Evolutionary conservation across 2,329 filamentous ascomycete genomes (phyloP), one percentile per base, ranked within the genome.

Genomic region (Aspergillus sp.): DNA sequence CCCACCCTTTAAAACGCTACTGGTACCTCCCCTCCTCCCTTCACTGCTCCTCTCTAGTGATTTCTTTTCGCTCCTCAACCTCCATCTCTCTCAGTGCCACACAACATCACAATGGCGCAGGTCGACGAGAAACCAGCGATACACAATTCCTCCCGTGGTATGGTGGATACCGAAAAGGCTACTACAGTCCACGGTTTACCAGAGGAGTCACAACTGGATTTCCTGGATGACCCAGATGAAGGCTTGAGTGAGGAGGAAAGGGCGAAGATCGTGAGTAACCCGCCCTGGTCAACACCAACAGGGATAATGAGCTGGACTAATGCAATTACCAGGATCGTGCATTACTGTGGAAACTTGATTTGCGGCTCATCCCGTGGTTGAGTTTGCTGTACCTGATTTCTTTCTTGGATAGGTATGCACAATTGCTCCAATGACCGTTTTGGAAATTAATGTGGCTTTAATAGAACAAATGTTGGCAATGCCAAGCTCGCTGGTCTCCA

Each of bases 381-480:
- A 76, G 76, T 61, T 67, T 81, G 5, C 74, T 81, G 6, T 81
- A 81, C 61, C 74, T 81, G 4, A 73, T 78, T 25, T 74, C 74
- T 2, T 78, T 78, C 48, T 63, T 79, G n/a, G 76, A 78, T 62
- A 70, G 76, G 71, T 72, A 60, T 43, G 64, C 53, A 8, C 28
- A 13, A 17, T 23, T 4, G 23, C 12, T 8, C 15, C 38, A 12
- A 13, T 19, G 45, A 3, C 5, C 12, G 45, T 36, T 1, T 19
- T 4, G 25, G 23, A n/a, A 12, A 41, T 39, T 61, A 45, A 58
- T 21, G 3, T 19, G 2, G 39, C 15, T 30, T 28, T 17, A 2
- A 6, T 41, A 72, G 72, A 17, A 92, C 91, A 25, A 94, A 95
- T 69, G 91, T 93, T 61, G 91, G 91, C 48, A 95, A 83, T 76